Conservation (phyloP, 352 stramenopile species). For the Pythium guiyangense region DNA sequence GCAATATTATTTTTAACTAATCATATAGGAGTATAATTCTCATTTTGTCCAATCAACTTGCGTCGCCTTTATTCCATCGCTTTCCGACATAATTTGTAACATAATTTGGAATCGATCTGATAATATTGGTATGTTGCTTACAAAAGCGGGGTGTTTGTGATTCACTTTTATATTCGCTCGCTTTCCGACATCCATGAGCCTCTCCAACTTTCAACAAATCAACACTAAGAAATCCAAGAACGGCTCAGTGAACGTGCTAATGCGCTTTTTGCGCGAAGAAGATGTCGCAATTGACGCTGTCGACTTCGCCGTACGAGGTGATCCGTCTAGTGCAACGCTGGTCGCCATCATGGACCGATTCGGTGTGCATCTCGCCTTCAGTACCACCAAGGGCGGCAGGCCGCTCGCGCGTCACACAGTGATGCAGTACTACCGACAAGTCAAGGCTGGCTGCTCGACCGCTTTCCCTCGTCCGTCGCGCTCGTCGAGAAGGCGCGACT, state of each 20-base stretch:
- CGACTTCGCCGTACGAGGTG: slow-evolving; percentile 3
- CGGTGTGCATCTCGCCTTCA: slow-evolving; percentile 16
- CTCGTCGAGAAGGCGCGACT: not conserved
- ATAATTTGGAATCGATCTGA: slow-evolving; percentile 1
- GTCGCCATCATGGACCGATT: slow-evolving; percentile 20
- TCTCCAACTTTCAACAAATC: slow-evolving; percentile 8
- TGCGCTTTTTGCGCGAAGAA: slow-evolving; percentile 10
- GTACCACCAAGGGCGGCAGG: no score
- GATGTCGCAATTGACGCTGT: slow-evolving; percentile 5
- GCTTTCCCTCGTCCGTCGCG: not conserved
- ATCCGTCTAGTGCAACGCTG: slow-evolving; percentile 7
- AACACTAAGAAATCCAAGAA: slow-evolving; percentile 17
- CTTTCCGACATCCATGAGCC: slow-evolving; percentile 15
- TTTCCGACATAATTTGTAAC: slow-evolving; percentile 16
- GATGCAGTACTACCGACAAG: not conserved
- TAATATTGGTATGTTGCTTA: slow-evolving; percentile 14
- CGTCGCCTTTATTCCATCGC: not conserved
- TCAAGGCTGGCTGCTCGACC: not conserved
- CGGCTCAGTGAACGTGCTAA: slow-evolving; percentile 13
- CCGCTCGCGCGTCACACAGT: not conserved
- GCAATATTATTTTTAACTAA: not conserved
- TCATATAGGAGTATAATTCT: not conserved
- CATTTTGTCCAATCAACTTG: not conserved
- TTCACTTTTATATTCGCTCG: slow-evolving; percentile 11
- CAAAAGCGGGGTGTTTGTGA: not conserved